A percentile compares a stretch with the other conserved stretches of the same genome.
Conservation (phyloP, 2,329 filamentous ascomycete species). For the Penicillium sp. region DNA sequence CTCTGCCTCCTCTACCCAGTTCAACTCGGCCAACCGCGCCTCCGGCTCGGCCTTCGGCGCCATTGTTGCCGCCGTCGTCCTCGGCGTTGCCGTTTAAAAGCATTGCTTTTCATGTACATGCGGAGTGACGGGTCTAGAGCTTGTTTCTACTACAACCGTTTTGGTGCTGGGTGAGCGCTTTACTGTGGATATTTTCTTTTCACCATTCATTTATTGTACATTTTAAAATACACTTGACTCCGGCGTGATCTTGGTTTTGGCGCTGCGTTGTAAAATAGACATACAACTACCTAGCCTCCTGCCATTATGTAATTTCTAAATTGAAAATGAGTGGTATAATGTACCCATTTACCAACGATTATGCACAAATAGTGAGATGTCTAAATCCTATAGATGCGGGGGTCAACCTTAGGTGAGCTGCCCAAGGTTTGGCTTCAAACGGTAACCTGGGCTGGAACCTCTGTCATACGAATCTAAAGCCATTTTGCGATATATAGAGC, state of each 20-base stretch:
- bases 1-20: constrained; percentile 2
- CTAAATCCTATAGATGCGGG: too few relatives aligned
- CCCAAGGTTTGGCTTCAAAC: too few relatives aligned
- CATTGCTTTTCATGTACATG: constrained; percentile 2
- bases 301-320: too few relatives aligned
- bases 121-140: constrained; percentile 12
- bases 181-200: constrained; percentile 8
- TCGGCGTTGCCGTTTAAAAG: constrained; percentile 22
- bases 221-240: background rate
- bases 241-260: background rate
- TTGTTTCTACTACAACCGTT: background rate
- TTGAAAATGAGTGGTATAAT: too few relatives aligned
- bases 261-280: background rate
- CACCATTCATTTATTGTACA: constrained; percentile 7
- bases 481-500: too few relatives aligned
- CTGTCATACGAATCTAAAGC: too few relatives aligned
- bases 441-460: too few relatives aligned
- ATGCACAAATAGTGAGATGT: too few relatives aligned
- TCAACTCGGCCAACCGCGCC: constrained; percentile 2
- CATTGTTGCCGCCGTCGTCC: constrained; percentile 15
- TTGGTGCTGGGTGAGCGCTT: constrained; percentile 3
- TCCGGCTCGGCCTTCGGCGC: constrained; percentile 18
- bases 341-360: too few relatives aligned
- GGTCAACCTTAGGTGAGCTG: too few relatives aligned
- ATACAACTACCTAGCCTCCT: background rate